A percentile compares a stretch with the other conserved stretches of the same genome.
Evolutionary conservation across 1,284 basidiomycete species (phyloP).

Genomic region (Takashimella tepidaria): DNA sequence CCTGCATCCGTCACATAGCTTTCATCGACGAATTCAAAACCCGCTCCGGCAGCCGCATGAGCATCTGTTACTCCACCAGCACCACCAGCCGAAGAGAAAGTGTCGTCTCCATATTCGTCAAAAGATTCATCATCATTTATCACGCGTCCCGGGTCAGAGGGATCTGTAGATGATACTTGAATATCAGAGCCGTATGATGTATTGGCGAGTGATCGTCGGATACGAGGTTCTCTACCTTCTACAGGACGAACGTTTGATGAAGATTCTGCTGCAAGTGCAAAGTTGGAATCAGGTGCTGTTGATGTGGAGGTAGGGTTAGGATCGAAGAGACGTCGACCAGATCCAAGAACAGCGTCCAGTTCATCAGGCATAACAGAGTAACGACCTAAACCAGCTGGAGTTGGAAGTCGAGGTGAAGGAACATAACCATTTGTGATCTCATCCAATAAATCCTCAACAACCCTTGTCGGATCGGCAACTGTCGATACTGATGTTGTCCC

Average conservation of each 20-base stretch:
- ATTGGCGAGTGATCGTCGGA: conserved; percentile 33
- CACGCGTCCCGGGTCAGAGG: conserved; percentile 7
- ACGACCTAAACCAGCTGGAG: conserved; percentile 31
- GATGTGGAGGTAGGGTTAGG: not conserved
- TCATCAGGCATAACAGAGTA: conserved; percentile 35
- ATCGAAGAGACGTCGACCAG: conserved; percentile 9
- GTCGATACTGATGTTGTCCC: too few relatives aligned
- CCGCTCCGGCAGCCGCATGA: conserved; percentile 1
- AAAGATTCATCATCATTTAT: conserved; percentile 11
- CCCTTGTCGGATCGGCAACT: not conserved
- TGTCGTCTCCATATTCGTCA: conserved; percentile 10
- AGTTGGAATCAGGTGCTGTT: too few relatives aligned
- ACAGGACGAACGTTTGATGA: not conserved
- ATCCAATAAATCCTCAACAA: conserved; percentile 39
- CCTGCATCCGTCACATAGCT: conserved; percentile 8
- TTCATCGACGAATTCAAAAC: conserved; percentile 13
- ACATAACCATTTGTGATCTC: conserved; percentile 29
- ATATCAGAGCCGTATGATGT: conserved; percentile 37
- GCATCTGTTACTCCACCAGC: not conserved
- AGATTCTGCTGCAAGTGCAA: not conserved
- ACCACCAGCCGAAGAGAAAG: not conserved
- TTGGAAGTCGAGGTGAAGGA: conserved; percentile 28
- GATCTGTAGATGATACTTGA: conserved; percentile 8
- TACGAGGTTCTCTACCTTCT: not conserved
- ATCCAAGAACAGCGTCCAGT: conserved; percentile 2